Conservation (phyloP, 495 filamentous ascomycete species). For the Schizothecium vesticola region DNA sequence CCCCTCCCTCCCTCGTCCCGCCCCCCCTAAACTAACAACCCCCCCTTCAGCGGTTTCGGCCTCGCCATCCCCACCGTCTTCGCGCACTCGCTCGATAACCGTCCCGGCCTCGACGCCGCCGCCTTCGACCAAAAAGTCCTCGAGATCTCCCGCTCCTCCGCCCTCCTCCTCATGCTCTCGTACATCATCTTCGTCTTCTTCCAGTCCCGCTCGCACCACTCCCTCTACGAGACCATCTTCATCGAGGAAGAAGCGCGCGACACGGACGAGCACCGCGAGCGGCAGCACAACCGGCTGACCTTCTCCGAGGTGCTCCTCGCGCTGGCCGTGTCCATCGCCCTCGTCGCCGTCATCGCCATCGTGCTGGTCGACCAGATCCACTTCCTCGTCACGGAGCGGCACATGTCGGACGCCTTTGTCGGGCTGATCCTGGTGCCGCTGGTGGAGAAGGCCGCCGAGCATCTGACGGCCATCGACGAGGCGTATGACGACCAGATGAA, state of each 20-base stretch:
- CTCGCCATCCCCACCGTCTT: constrained; percentile 81
- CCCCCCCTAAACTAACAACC: not conserved
- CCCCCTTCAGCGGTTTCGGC: constrained; percentile 54
- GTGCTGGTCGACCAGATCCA: constrained; percentile 78
- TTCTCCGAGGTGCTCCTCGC: constrained; percentile 68
- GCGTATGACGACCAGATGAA: constrained; percentile 86
- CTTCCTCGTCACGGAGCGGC: constrained; percentile 56
- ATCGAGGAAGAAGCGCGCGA: constrained; percentile 67
- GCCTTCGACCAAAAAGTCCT: constrained; percentile 48
- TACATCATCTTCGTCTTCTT: constrained; percentile 76
- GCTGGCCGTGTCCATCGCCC: constrained; percentile 59
- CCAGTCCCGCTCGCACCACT: constrained; percentile 77
- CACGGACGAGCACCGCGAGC: constrained; percentile 60
- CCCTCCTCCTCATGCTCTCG: constrained; percentile 73
- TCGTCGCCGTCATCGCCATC: constrained; percentile 75
- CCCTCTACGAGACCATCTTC: constrained; percentile 60
- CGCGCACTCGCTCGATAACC: constrained; percentile 50
- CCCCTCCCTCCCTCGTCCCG: not conserved
- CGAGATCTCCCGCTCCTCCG: constrained; percentile 66
- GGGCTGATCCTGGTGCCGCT: constrained; percentile 75
- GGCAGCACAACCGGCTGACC: constrained; percentile 65
- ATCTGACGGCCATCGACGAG: constrained; percentile 85
- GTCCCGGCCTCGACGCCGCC: constrained; percentile 20
- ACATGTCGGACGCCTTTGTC: constrained; percentile 73
- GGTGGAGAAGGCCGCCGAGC: constrained; percentile 88